Evolutionary conservation across 306 rosid genomes (phyloP), one percentile per base, ranked within the genome.

Genomic region (Glycyrrhiza uralensis): DNA sequence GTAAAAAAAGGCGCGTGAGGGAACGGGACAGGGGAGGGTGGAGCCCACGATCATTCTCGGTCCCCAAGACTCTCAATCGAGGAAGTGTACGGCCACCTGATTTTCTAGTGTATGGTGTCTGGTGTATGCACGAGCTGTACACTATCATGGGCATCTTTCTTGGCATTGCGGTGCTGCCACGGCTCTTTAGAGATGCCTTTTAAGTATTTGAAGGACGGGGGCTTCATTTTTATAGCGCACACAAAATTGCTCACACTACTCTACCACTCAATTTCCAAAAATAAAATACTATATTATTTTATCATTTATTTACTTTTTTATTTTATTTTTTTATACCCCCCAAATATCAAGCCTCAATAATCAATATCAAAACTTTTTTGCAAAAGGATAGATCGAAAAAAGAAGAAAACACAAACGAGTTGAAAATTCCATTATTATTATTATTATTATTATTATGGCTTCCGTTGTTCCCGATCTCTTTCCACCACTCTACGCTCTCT

Each of bases 401-500:
- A 19, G 19, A 0, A 17, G 36, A 74, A 24, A 13, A 29, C 30
- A 33, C 26, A 52, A 7, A 10, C 3, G 2, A 47, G 4, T 23
- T 51, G 71, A 74, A 18, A 36, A 8, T 59, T 62, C 49, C 81
- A 84, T 89, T 84, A 84, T 36, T n/a, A 24, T 4, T 55, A 28
- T 88, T 84, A 84, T 89, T 84, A 84, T 36, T n/a, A 24, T 4
- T 55, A 28, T 88, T 84, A 82, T 83, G 96, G 90, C 66, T 81
- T 82, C 82, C 83, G 6, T 76, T 83, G 69, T 74, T 76, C 90
- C 94, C 86, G 80, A 89, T 89, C 94, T 80, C n/a, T 86, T 81
- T 81, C 81, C 78, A 42, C 81, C 79, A 35, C 64, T 66, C 69
- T 60, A 18, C 23, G 35, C 61, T 70, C 54, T 35, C 23, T 56